These are phyloP conservation scores for Durotheca rogersii DNA, from an alignment of 495 filamentous ascomycete genomes.

Conservation along the genomic window DNA sequence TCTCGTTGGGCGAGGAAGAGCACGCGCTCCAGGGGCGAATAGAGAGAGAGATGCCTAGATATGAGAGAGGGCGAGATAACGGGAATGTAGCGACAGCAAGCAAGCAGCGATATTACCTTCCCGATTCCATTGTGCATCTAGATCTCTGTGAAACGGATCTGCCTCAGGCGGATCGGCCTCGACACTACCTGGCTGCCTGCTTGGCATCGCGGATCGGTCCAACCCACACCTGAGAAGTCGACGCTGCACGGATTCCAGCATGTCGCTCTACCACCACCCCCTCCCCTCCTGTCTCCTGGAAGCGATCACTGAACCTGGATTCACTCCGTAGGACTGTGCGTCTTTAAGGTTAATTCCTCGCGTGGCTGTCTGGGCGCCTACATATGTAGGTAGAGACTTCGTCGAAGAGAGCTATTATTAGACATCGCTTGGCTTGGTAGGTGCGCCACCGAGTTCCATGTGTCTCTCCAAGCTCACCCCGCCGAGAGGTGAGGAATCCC, in stretches of 20 bases:
- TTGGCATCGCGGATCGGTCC: not conserved
- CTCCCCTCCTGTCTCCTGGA: too few species aligned
- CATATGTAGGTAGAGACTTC: not conserved
- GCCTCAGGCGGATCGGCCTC: not conserved
- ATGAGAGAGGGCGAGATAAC: too few species aligned
- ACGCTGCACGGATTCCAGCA: not conserved
- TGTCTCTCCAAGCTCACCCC: too few species aligned
- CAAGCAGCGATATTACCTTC: not conserved
- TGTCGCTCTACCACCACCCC: too few species aligned
- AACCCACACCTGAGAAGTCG: too few species aligned
- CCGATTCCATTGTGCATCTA: not conserved
- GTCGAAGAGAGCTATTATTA: slow-evolving; percentile 17
- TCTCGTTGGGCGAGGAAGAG: too few species aligned
- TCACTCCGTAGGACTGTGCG: too few species aligned
- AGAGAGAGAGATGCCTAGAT: too few species aligned
- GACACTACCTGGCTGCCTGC: not conserved
- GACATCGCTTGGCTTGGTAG: not conserved
- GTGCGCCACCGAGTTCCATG: too few species aligned
- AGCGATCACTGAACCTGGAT: not conserved
- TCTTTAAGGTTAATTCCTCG: slow-evolving; percentile 21
- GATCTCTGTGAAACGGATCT: not conserved
- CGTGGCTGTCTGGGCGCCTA: not conserved
- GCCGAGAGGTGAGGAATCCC: too few species aligned
- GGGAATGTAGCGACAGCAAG: too few species aligned
- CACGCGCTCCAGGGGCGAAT: too few species aligned